A percentile compares a stretch with the other conserved stretches of the same genome.
These are phyloP conservation scores for Thelephora terrestris DNA, from an alignment of 1,284 basidiomycete species.

Conservation along the genomic window DNA sequence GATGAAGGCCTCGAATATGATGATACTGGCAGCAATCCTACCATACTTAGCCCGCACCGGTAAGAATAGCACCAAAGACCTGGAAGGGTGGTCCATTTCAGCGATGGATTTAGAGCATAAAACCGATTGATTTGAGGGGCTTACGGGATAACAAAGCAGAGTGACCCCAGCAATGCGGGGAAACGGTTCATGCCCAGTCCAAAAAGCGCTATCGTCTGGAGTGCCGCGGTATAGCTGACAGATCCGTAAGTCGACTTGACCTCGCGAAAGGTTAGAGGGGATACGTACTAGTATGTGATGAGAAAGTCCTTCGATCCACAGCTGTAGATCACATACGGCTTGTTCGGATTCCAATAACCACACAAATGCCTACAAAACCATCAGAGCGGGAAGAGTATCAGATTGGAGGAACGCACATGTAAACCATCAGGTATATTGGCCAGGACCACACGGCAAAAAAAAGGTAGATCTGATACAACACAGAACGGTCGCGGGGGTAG, in stretches of 20 bases:
- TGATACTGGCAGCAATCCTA: conserved; percentile 53
- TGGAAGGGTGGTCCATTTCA: conserved; percentile 15
- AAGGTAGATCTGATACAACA: conserved; percentile 51
- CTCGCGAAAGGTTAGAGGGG: conserved; percentile 13
- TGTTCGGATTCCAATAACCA: conserved; percentile 33
- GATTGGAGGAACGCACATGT: conserved; percentile 35
- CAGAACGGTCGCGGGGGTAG: conserved; percentile 50
- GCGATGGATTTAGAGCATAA: not conserved
- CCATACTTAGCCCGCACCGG: conserved; percentile 32
- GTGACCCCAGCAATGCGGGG: conserved; percentile 50
- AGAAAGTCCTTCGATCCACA: conserved; percentile 50
- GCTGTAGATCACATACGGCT: conserved; percentile 16
- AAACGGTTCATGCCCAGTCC: conserved; percentile 63
- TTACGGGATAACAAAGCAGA: conserved; percentile 50
- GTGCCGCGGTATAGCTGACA: conserved; percentile 39
- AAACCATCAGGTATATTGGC: conserved; percentile 37
- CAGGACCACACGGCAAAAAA: conserved; percentile 49
- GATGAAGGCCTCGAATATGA: conserved; percentile 51
- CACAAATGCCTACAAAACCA: conserved; percentile 38
- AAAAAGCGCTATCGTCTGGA: conserved; percentile 72
- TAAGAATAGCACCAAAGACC: conserved; percentile 42
- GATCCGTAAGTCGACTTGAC: not conserved
- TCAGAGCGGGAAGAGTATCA: not conserved
- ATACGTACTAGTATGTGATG: conserved; percentile 52
- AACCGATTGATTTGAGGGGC: conserved; percentile 14